phyloP scores from a whole-genome alignment of 169 alveolate species.

The Plasmodium coatneyi region DNA sequence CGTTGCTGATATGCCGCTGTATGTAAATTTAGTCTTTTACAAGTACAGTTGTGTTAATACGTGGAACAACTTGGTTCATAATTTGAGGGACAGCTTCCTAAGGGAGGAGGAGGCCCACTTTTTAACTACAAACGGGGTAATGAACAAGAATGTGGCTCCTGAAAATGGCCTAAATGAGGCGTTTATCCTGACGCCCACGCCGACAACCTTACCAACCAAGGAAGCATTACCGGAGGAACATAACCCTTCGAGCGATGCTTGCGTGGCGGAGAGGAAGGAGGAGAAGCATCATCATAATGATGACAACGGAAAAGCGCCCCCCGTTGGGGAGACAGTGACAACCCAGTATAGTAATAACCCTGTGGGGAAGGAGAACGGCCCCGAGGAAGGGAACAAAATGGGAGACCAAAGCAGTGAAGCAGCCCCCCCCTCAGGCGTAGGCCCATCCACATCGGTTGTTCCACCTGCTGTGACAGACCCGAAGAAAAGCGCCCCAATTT shows the following conservation, averaged over 20 bases:
- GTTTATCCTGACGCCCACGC: background rate
- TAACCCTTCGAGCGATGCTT: background rate
- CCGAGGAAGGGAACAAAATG: background rate
- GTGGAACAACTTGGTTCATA: conserved; percentile 35
- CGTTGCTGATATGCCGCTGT: conserved; percentile 58
- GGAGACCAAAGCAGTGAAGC: background rate
- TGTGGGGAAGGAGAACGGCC: background rate
- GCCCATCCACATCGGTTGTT: background rate
- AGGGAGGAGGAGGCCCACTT: conserved; percentile 9
- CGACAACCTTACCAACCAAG: background rate
- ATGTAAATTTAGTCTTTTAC: conserved; percentile 29
- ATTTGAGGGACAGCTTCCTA: conserved; percentile 14
- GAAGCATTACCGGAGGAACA: background rate
- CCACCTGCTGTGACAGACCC: background rate
- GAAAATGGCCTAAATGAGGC: background rate
- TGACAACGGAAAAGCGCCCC: background rate
- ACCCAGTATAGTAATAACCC: background rate
- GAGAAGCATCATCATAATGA: background rate
- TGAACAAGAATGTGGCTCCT: background rate
- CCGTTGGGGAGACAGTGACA: background rate
- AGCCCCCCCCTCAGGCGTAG: background rate
- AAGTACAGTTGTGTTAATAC: conserved; percentile 46
- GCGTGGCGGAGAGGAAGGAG: background rate
- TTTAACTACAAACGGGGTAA: background rate
- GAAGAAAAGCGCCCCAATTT: background rate